Percentiles rank a stretch among this genome's conserved stretches.
phyloP scores from a whole-genome alignment of 2,329 filamentous ascomycete species.

The Coniosporium tulheliwenetii region DNA sequence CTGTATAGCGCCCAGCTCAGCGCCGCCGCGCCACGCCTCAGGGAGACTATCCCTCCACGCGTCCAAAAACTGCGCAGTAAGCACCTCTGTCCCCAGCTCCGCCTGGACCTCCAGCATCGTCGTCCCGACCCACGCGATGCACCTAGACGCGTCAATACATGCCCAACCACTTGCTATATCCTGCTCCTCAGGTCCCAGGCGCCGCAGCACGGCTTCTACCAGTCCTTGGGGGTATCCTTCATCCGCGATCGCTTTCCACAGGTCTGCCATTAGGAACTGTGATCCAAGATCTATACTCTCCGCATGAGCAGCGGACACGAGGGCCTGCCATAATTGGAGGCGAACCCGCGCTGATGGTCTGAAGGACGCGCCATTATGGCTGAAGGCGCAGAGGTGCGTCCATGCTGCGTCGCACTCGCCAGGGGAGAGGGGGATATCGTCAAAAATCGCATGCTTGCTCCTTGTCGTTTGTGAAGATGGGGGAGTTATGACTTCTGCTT shows the following conservation, averaged over 20 bases:
- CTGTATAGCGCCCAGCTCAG: slow-evolving; percentile 9
- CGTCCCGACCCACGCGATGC: slow-evolving; percentile 5
- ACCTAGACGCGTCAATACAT: slow-evolving; percentile 7
- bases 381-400: slow-evolving; percentile 37
- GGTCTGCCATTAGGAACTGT: slow-evolving; percentile 18
- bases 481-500: slow-evolving; percentile 12
- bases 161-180: not conserved
- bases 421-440: slow-evolving; percentile 35
- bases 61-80: slow-evolving; percentile 14
- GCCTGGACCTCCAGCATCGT: not conserved
- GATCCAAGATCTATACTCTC: slow-evolving; percentile 23
- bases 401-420: slow-evolving; percentile 35
- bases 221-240: slow-evolving; percentile 22
- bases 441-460: slow-evolving; percentile 25
- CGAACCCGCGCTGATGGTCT: slow-evolving; percentile 32
- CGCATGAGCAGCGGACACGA: slow-evolving; percentile 23
- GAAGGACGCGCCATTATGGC: slow-evolving; percentile 23
- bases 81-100: slow-evolving; percentile 3
- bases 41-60: slow-evolving; percentile 20
- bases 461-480: slow-evolving; percentile 11
- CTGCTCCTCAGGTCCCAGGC: slow-evolving; percentile 13
- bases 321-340: slow-evolving; percentile 31
- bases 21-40: slow-evolving; percentile 14
- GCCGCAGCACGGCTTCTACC: slow-evolving; percentile 19
- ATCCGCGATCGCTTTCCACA: slow-evolving; percentile 16